These are phyloP conservation scores for Penicillium sp. DNA, from an alignment of 2,329 filamentous ascomycete genomes.

Conservation along the genomic window DNA sequence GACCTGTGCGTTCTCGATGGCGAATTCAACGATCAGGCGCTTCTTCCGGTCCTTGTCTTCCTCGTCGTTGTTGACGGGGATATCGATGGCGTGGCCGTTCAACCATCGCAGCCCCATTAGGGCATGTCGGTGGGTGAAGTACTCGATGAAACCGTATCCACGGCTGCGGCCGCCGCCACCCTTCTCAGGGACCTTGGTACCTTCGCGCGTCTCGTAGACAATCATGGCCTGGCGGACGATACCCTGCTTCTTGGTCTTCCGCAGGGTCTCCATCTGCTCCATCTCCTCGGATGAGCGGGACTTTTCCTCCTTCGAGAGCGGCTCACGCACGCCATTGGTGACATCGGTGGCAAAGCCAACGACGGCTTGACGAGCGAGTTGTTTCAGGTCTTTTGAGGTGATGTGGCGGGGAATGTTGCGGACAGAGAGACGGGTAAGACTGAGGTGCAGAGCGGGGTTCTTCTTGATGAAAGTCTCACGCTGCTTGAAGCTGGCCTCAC, in stretches of 20 bases:
- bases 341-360: slow-evolving; percentile 93
- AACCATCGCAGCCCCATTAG: slow-evolving; percentile 94
- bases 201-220: slow-evolving; percentile 85
- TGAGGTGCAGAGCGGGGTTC: slow-evolving; percentile 87
- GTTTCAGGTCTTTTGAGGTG: slow-evolving; percentile 84
- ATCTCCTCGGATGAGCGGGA: slow-evolving; percentile 77
- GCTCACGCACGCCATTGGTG: slow-evolving; percentile 72
- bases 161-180: slow-evolving; percentile 79
- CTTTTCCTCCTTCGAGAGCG: slow-evolving; percentile 87
- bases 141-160: slow-evolving; percentile 97
- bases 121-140: slow-evolving; percentile 88
- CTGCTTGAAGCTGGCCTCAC: slow-evolving; percentile 83
- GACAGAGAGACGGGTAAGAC: slow-evolving; percentile 84
- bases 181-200: slow-evolving; percentile 77
- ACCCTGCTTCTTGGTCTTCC: slow-evolving; percentile 80
- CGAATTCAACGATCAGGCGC: slow-evolving; percentile 91
- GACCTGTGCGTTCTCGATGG: slow-evolving; percentile 96
- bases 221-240: slow-evolving; percentile 93
- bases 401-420: slow-evolving; percentile 87
- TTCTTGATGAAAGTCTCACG: slow-evolving; percentile 86
- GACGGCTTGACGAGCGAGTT: slow-evolving; percentile 85
- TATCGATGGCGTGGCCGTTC: slow-evolving; percentile 70
- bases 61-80: slow-evolving; percentile 33
- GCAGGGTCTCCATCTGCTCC: slow-evolving; percentile 74
- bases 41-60: slow-evolving; percentile 72